These are phyloP conservation scores for Hypoxylon subgilvum DNA, from an alignment of 495 filamentous ascomycete species.

Conservation along the genomic window DNA sequence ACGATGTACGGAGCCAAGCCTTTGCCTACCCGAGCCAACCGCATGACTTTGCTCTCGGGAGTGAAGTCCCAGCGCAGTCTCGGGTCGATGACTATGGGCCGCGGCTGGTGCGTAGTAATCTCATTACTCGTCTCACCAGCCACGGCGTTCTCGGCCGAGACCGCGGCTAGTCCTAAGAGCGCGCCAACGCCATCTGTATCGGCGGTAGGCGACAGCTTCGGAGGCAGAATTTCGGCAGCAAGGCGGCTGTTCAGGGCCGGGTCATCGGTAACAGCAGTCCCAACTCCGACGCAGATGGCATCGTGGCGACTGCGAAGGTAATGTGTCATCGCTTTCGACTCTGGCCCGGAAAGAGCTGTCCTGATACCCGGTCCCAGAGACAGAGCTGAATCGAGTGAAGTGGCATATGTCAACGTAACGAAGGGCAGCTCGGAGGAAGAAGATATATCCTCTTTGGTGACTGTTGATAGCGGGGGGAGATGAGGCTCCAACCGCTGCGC, in stretches of 20 bases:
- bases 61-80: constrained; percentile 68
- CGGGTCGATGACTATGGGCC: constrained; percentile 81
- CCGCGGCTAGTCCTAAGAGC: constrained; percentile 28
- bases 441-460: constrained; percentile 1
- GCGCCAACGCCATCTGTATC: constrained; percentile 48
- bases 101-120: constrained; percentile 62
- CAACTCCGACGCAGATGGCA: constrained; percentile 82
- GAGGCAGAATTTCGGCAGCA: constrained; percentile 32
- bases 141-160: constrained; percentile 15
- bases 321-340: constrained; percentile 90
- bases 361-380: constrained; percentile 75
- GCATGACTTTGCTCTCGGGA: constrained; percentile 65
- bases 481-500: constrained; percentile 38
- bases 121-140: not conserved
- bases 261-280: constrained; percentile 83
- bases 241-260: constrained; percentile 82
- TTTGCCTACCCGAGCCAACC: constrained; percentile 66
- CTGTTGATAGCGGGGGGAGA: constrained; percentile 22
- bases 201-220: constrained; percentile 7
- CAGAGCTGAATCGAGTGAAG: constrained; percentile 83
- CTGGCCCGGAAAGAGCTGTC: constrained; percentile 78
- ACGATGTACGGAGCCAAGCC: constrained; percentile 78
- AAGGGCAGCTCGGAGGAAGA: constrained; percentile 35
- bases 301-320: constrained; percentile 81
- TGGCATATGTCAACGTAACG: constrained; percentile 82